Percentiles rank a stretch among this genome's conserved stretches.
Evolutionary conservation across 805 yeast genomes (phyloP).

Genomic region (Saccharomycopsis microspora): DNA sequence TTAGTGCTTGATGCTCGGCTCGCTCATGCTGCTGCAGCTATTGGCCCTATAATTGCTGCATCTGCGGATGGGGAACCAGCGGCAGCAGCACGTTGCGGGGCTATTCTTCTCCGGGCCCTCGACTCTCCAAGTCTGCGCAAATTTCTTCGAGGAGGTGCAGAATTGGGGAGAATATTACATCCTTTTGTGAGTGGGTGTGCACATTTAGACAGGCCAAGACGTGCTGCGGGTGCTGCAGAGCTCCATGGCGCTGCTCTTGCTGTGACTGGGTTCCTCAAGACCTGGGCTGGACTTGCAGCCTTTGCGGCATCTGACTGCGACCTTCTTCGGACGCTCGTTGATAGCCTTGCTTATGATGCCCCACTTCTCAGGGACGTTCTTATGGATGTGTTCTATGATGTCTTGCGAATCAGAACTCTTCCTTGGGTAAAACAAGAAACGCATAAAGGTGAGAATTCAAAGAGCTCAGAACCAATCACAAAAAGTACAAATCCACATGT

Average conservation of each 20-base stretch:
- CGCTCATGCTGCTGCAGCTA: constrained; percentile 32
- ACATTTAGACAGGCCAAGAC: not conserved
- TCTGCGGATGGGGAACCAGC: constrained; percentile 44
- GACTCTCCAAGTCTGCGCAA: constrained; percentile 45
- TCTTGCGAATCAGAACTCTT: constrained; percentile 47
- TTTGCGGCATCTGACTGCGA: constrained; percentile 45
- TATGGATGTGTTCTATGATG: constrained; percentile 60
- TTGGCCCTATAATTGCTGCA: constrained; percentile 32
- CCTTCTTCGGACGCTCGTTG: constrained; percentile 45
- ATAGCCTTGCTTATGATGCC: constrained; percentile 50
- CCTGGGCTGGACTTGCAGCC: constrained; percentile 67
- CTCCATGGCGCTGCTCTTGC: constrained; percentile 51
- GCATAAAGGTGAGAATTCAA: constrained; percentile 4
- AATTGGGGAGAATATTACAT: constrained; percentile 50
- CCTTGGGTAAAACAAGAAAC: constrained; percentile 32
- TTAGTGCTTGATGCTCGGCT: constrained; percentile 32
- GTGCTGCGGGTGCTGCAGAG: constrained; percentile 30
- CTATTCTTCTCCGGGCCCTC: constrained; percentile 41
- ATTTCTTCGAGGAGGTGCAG: constrained; percentile 41
- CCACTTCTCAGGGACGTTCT: constrained; percentile 46
- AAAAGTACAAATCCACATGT: constrained; percentile 1
- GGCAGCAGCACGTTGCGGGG: constrained; percentile 30
- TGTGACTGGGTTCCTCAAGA: constrained; percentile 48
- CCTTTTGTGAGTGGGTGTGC: constrained; percentile 18
- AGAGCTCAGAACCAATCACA: constrained; percentile 7